phyloP scores from a whole-genome alignment of 2,329 filamentous ascomycete genomes.

The Microascus cirrosus region DNA sequence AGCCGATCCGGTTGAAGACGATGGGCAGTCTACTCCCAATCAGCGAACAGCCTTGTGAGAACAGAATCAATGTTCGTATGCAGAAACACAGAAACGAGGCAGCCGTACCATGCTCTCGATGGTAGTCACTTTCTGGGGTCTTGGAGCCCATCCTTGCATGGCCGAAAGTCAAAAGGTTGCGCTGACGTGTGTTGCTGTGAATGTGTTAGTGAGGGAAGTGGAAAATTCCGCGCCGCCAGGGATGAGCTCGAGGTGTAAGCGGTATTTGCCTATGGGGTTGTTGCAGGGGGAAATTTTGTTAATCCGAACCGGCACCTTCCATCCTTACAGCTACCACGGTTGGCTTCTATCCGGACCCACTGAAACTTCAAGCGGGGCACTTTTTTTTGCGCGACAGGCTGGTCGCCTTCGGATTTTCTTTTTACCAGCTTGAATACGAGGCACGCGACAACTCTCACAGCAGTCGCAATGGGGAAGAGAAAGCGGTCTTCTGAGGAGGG shows the following conservation, averaged over 20 bases:
- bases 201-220: not conserved
- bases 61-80: not conserved
- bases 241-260: too few species aligned
- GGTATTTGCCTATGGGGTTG: too few species aligned
- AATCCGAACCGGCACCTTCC: too few species aligned
- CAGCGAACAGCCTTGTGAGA: not conserved
- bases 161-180: not conserved
- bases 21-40: not conserved
- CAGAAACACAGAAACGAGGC: not conserved
- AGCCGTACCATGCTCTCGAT: not conserved
- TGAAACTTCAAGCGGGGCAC: not conserved
- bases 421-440: not conserved
- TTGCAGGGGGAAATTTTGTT: too few species aligned
- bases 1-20: not conserved
- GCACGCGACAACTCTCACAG: not conserved
- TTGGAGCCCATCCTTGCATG: not conserved
- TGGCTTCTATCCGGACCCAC: not conserved
- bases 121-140: not conserved
- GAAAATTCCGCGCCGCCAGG: not conserved
- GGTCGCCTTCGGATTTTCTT: not conserved
- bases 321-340: too few species aligned
- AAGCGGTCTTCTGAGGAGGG: constrained; percentile 34
- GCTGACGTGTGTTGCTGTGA: not conserved
- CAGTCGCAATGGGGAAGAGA: constrained; percentile 43
- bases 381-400: not conserved